A percentile compares a stretch with the other conserved stretches of the same genome.
phyloP scores from a whole-genome alignment of 768 basidiomycete species.

The Pulveroboletus frians region DNA sequence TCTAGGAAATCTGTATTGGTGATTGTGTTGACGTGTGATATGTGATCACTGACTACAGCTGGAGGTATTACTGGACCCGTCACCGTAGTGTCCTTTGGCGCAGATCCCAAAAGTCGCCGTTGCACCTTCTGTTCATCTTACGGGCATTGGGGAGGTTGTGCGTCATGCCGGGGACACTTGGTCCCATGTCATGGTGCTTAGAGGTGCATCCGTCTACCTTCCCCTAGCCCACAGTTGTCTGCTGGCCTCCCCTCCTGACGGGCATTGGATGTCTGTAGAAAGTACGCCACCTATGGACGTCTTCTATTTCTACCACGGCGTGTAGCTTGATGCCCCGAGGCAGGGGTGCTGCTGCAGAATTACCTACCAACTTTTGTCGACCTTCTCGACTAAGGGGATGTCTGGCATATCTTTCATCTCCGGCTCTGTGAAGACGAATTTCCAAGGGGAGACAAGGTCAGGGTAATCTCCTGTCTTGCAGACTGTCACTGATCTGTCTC shows the following conservation, averaged over 20 bases:
- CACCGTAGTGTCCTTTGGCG: slow-evolving; percentile 12
- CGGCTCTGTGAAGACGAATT: slow-evolving; percentile 16
- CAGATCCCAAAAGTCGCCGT: slow-evolving; percentile 4
- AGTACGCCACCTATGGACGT: slow-evolving; percentile 8
- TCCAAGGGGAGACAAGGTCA: slow-evolving; percentile 10
- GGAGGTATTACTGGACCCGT: slow-evolving; percentile 3
- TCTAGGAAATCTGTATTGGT: slow-evolving; percentile 11
- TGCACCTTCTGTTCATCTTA: slow-evolving; percentile 10
- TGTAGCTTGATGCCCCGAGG: slow-evolving; percentile 21
- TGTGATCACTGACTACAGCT: slow-evolving; percentile 8
- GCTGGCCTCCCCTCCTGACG: slow-evolving; percentile 12
- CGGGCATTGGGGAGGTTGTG: slow-evolving; percentile 1
- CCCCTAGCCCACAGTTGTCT: slow-evolving; percentile 9
- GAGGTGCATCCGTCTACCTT: slow-evolving; percentile 4
- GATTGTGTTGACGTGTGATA: slow-evolving; percentile 20
- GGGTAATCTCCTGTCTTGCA: slow-evolving; percentile 12
- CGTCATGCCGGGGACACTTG: slow-evolving; percentile 7
- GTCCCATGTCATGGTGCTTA: slow-evolving; percentile 2
- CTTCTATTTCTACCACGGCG: slow-evolving; percentile 21
- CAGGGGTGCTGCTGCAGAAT: slow-evolving; percentile 6
- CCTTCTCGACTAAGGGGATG: slow-evolving; percentile 2
- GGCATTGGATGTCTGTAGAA: slow-evolving; percentile 4
- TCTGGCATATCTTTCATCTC: slow-evolving; percentile 21
- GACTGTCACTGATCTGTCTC: slow-evolving; percentile 17
- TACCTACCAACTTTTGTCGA: slow-evolving; percentile 6